Conservation (phyloP, 2,329 filamentous ascomycete genomes). For the Diaporthe aspalathi region DNA sequence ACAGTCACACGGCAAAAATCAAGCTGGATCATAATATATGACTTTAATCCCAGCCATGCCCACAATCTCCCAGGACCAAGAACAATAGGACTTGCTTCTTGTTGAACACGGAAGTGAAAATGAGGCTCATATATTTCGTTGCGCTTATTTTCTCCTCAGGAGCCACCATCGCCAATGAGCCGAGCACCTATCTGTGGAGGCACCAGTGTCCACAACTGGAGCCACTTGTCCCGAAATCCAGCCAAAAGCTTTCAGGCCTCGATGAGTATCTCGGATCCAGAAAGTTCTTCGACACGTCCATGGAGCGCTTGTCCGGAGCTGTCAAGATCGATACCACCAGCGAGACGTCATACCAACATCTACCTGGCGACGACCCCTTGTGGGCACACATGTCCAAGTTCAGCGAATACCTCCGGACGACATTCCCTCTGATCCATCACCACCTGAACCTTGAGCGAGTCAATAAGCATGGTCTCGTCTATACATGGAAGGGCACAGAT, state of each 20-base stretch:
- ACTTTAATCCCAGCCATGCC: too few species aligned
- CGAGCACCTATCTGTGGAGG: conserved; percentile 10
- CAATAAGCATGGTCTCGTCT: conserved; percentile 70
- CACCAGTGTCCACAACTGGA: conserved; percentile 43
- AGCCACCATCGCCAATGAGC: neutral
- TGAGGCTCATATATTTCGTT: neutral
- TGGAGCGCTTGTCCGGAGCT: conserved; percentile 46
- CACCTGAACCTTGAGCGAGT: conserved; percentile 62
- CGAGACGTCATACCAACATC: conserved; percentile 41
- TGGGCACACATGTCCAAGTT: conserved; percentile 29
- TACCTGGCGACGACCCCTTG: conserved; percentile 19
- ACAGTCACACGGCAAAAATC: too few species aligned
- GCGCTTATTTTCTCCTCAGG: neutral
- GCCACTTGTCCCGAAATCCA: conserved; percentile 41
- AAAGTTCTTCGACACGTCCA: conserved; percentile 43
- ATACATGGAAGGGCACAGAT: conserved; percentile 66
- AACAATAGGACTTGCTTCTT: neutral
- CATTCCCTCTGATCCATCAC: conserved; percentile 60
- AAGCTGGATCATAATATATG: too few species aligned
- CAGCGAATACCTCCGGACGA: conserved; percentile 15
- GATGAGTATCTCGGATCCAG: conserved; percentile 41
- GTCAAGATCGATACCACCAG: conserved; percentile 49
- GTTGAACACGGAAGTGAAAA: neutral
- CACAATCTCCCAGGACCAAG: too few species aligned
- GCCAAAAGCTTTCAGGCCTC: conserved; percentile 37